Evolutionary conservation across 129 eudicot genomes (phyloP), one percentile per base, ranked within the genome.

Genomic region (Helichrysum umbraculigerum): DNA sequence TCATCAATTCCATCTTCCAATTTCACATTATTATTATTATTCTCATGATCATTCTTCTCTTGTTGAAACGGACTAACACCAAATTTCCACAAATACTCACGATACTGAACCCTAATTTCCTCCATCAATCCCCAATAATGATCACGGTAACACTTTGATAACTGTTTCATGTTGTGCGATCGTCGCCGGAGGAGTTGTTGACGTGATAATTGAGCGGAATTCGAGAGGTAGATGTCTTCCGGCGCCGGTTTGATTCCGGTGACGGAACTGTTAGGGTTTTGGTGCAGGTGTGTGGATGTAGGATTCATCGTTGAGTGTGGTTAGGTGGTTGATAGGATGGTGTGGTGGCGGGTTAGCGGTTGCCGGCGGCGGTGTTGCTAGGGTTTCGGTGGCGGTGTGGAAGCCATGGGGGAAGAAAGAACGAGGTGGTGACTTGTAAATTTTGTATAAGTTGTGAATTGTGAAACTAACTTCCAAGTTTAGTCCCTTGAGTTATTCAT

Each of bases 51-150:
- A 66, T 14, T 61, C 3, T 54, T 65, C 62, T 75, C 86, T 19
- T 79, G 79, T 15, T 69, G 54, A 32, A 72, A 80, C 29, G 92
- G 89, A 29, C 78, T 85, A 11, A 70, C 2, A 0, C 92, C 92
- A 72, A 68, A 85, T 81, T 82, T 85, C 92, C 92, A 87, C 34
- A 79, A 51, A 54, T 87, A 87, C 7, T 87, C 79, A 11, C 85
- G 58, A 76, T 82, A 75, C 57, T 50, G 41, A 61, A 60, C 83
- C 80, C 83, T 76, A 20, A 87, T 59, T 17, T 85, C 87, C 83
- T 85, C 92, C 87, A 87, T 85, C 8, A 85, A 35, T 2, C 64
- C 76, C 92, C 92, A 87, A 51, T 82, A 87, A 59, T 87, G 83
- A 54, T 82, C 85, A 0, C 83, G 81, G 81, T 85, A 87, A 39